Conservation (phyloP, 2,329 filamentous ascomycete species). For the Trichoderma sp. region DNA sequence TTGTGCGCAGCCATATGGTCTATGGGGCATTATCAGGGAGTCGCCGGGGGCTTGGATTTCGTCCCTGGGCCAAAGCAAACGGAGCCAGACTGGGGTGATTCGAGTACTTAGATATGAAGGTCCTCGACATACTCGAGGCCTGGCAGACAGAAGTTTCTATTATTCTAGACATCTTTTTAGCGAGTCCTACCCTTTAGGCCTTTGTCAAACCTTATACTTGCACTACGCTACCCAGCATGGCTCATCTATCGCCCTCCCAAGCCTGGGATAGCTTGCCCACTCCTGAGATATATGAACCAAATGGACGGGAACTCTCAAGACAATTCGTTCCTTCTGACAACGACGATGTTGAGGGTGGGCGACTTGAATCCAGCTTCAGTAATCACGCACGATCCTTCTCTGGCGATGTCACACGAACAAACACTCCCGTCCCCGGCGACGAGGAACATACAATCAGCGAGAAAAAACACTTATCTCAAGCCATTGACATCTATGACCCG, state of each 20-base stretch:
- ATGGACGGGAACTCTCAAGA: neutral
- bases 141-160: neutral
- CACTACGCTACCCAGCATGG: neutral
- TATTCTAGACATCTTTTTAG: neutral
- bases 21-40: slow-evolving; percentile 5
- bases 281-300: slow-evolving; percentile 8
- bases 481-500: slow-evolving; percentile 28
- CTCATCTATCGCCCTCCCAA: neutral
- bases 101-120: slow-evolving; percentile 8
- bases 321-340: neutral
- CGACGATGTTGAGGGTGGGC: neutral
- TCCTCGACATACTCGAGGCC: neutral
- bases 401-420: slow-evolving; percentile 3
- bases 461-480: neutral
- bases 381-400: slow-evolving; percentile 4
- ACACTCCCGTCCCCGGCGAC: neutral
- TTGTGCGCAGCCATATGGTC: neutral
- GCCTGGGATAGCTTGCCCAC: slow-evolving; percentile 18
- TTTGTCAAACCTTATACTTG: neutral
- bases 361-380: neutral
- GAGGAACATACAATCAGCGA: neutral
- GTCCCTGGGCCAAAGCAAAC: neutral
- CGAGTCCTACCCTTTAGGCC: neutral
- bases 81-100: neutral
- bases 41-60: neutral